These are phyloP conservation scores for Emericellopsis terricola DNA, from an alignment of 495 filamentous ascomycete genomes.

Conservation along the genomic window DNA sequence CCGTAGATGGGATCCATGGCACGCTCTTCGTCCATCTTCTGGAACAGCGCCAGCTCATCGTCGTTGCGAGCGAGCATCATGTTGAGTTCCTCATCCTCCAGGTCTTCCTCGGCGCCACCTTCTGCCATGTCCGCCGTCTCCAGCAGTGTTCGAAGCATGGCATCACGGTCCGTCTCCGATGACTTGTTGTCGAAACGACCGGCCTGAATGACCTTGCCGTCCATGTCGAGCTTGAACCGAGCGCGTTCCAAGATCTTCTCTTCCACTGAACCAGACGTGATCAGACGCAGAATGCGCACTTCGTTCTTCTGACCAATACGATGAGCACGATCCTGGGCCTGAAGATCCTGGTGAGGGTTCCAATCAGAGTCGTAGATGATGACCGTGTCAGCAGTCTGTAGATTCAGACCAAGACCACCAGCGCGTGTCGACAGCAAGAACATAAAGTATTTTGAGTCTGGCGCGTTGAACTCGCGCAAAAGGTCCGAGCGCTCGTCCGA, in stretches of 20 bases:
- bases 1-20: constrained; percentile 48
- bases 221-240: constrained; percentile 96
- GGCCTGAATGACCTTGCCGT: constrained; percentile 97
- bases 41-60: constrained; percentile 50
- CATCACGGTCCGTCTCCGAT: constrained; percentile 93
- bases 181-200: constrained; percentile 99
- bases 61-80: constrained; percentile 68
- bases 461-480: constrained; percentile 73
- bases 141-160: constrained; percentile 76
- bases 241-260: constrained; percentile 97
- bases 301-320: constrained; percentile 99
- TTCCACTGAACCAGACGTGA: constrained; percentile 92
- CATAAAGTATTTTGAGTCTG: constrained; percentile 83
- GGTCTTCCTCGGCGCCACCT: constrained; percentile 66
- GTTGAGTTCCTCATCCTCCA: constrained; percentile 96
- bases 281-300: constrained; percentile 85
- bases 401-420: constrained; percentile 88
- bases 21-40: constrained; percentile 63
- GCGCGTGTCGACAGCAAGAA: constrained; percentile 98
- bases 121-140: constrained; percentile 85
- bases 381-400: constrained; percentile 95
- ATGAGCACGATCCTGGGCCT: constrained; percentile 98
- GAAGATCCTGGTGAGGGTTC: constrained; percentile 98
- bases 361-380: constrained; percentile 99
- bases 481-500: constrained; percentile 92